phyloP scores from a whole-genome alignment of 768 basidiomycete species.

The Clitopilus hobsonii region DNA sequence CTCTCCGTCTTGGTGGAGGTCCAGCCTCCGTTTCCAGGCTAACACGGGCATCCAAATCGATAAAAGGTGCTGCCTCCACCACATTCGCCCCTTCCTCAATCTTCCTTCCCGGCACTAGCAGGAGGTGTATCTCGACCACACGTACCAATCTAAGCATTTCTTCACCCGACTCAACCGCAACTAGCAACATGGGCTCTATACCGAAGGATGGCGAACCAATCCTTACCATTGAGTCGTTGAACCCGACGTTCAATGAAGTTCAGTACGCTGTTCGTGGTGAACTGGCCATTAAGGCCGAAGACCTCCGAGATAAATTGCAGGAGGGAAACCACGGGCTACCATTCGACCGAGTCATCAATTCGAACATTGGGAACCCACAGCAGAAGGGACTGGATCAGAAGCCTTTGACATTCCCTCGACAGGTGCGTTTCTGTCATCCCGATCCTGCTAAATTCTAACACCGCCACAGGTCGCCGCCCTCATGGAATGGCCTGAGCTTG shows the following conservation, averaged over 20 bases:
- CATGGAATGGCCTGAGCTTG: conserved; percentile 86
- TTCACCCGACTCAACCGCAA: background rate
- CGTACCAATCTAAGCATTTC: background rate
- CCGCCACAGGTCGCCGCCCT: conserved; percentile 74
- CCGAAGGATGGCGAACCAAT: conserved; percentile 36
- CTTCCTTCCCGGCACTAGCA: background rate
- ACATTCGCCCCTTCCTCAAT: too few species aligned
- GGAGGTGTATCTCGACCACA: background rate
- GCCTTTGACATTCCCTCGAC: conserved; percentile 87
- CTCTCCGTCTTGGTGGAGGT: background rate
- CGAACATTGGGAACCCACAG: conserved; percentile 98
- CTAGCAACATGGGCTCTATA: background rate
- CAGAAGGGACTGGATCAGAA: conserved; percentile 92
- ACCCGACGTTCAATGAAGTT: conserved; percentile 80
- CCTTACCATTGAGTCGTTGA: conserved; percentile 71
- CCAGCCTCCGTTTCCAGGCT: background rate
- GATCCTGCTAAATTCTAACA: background rate
- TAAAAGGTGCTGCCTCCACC: too few species aligned
- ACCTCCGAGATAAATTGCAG: conserved; percentile 68
- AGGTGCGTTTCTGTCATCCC: conserved; percentile 45
- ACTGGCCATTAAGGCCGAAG: conserved; percentile 91
- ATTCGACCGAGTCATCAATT: conserved; percentile 85
- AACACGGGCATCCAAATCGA: background rate
- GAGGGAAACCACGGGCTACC: conserved; percentile 57
- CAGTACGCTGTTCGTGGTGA: conserved; percentile 98